phyloP scores from a whole-genome alignment of 495 filamentous ascomycete species.

The Amorphotheca resinae region DNA sequence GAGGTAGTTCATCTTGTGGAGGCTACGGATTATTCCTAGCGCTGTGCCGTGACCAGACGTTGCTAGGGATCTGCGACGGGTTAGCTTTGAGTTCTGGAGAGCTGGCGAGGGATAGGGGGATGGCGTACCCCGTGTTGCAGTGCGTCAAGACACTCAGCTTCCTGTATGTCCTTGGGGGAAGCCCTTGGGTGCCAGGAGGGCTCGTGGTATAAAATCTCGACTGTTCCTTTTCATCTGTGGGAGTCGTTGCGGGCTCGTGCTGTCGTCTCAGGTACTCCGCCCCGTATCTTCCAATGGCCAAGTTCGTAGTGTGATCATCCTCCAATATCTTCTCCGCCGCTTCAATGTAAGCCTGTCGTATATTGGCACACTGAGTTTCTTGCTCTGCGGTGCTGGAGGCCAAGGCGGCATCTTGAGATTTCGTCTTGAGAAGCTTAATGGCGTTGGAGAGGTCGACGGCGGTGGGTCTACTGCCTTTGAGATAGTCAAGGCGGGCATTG shows the following conservation, averaged over 20 bases:
- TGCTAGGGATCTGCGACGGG: slow-evolving; percentile 57
- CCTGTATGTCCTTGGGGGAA: slow-evolving; percentile 23
- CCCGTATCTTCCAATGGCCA: slow-evolving; percentile 68
- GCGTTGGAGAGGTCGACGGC: slow-evolving; percentile 93
- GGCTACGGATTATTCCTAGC: slow-evolving; percentile 81
- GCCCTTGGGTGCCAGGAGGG: slow-evolving; percentile 21
- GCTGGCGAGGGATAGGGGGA: background rate
- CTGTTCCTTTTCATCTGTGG: slow-evolving; percentile 27
- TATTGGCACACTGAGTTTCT: slow-evolving; percentile 22
- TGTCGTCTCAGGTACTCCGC: slow-evolving; percentile 62
- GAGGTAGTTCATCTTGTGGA: slow-evolving; percentile 50
- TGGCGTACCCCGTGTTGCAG: slow-evolving; percentile 81
- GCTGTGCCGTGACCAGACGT: slow-evolving; percentile 96
- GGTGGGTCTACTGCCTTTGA: slow-evolving; percentile 78
- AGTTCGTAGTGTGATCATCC: slow-evolving; percentile 80
- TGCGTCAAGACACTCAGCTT: slow-evolving; percentile 74
- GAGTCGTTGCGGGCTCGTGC: slow-evolving; percentile 21
- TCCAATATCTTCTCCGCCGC: slow-evolving; percentile 77
- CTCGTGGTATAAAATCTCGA: slow-evolving; percentile 21
- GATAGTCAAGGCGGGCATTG: slow-evolving; percentile 61
- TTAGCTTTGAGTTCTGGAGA: slow-evolving; percentile 6
- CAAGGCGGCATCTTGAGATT: slow-evolving; percentile 30
- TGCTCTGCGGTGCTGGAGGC: slow-evolving; percentile 22
- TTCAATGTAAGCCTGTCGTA: slow-evolving; percentile 54
- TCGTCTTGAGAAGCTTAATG: slow-evolving; percentile 57